Base-by-base conservation (phyloP, 2,329 filamentous ascomycete species). In the Microcera coccophila region DNA sequence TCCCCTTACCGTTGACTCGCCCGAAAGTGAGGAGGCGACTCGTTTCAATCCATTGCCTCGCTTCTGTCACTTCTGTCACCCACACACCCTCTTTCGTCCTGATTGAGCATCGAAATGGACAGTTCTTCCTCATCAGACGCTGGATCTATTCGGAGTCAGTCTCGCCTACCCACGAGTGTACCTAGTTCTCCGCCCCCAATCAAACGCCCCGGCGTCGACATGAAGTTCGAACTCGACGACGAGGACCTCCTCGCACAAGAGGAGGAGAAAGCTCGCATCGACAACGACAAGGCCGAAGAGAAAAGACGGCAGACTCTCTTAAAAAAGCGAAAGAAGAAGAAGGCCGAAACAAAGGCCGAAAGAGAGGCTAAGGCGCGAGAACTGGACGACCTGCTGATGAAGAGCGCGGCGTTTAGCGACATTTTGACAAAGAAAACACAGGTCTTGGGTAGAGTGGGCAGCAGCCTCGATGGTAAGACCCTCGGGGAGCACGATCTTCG, bases 401-500 rank as follows among this genome's bases (percentile, higher is more conserved):
- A 83, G 56, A 81, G 76, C 36, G 77, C 74, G 0, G 73, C 78
- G 0, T 84, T 84, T 43, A 78, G 75, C 17, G 76, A 82, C 28
- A 81, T 83, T 9, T 58, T 84, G 2, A 83, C 79, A 0, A 75
- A 78, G 42, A 84, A 82, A 62, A 84, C 81, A 0, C 72, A 81
- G 38, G 79, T 77, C 0, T 67, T 84, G 1, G 81, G 81, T 1
- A 73, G 79, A 2, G 79, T 84, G 0, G 81, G 81, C 3, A 79
- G 75, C 3, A 72, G 74, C 8, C 68, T 84, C 2, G 77, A 82
- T 44, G 80, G 79, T 11, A 74, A 81, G 53, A 68, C 75, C 0
- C 63, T 84, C 0, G 78, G 78, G 5, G 79, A 82, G 47, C 80
- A 82, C 41, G 76, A 90, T 41, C 66, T 96, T 14, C 76, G 82